A percentile compares a stretch with the other conserved stretches of the same genome.
Conservation (phyloP, 805 yeast species). For the Danielozyma ontarioensis region DNA sequence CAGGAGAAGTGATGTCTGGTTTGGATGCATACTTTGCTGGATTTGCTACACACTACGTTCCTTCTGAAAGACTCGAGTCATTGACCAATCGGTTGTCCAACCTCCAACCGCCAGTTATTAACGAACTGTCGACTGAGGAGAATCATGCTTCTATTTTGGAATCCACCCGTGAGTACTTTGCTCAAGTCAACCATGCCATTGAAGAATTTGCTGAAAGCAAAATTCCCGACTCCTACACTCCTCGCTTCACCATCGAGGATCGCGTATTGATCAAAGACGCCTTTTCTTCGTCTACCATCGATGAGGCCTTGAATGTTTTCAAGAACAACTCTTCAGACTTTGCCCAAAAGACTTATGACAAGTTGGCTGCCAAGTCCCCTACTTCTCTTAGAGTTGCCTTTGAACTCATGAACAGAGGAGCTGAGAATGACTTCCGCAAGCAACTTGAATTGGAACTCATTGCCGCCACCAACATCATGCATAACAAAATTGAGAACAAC, state of each 20-base stretch:
- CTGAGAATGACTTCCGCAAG: slow-evolving; percentile 50
- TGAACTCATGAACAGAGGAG: slow-evolving; percentile 60
- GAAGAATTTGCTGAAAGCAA: slow-evolving; percentile 69
- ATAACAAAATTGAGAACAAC: slow-evolving; percentile 43
- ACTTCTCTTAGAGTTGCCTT: slow-evolving; percentile 72
- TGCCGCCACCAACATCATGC: slow-evolving; percentile 68
- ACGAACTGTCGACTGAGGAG: slow-evolving; percentile 16
- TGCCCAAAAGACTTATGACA: slow-evolving; percentile 53
- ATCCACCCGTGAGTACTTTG: slow-evolving; percentile 37
- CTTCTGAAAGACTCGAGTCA: slow-evolving; percentile 55
- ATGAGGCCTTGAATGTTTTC: slow-evolving; percentile 52
- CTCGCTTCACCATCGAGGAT: slow-evolving; percentile 51
- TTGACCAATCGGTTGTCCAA: slow-evolving; percentile 63
- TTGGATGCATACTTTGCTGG: slow-evolving; percentile 80
- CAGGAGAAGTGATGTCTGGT: slow-evolving; percentile 77
- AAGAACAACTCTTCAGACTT: slow-evolving; percentile 55
- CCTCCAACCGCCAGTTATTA: slow-evolving; percentile 41
- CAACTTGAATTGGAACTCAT: slow-evolving; percentile 70
- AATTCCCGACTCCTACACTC: slow-evolving; percentile 58
- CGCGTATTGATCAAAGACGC: slow-evolving; percentile 63
- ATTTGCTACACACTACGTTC: slow-evolving; percentile 85
- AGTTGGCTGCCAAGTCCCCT: slow-evolving; percentile 64
- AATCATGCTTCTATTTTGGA: slow-evolving; percentile 13
- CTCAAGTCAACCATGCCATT: slow-evolving; percentile 63
- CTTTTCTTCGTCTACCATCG: slow-evolving; percentile 51